Base-by-base conservation (phyloP, 2,329 filamentous ascomycete species). In the Neoscytalidium dimidiatum region DNA sequence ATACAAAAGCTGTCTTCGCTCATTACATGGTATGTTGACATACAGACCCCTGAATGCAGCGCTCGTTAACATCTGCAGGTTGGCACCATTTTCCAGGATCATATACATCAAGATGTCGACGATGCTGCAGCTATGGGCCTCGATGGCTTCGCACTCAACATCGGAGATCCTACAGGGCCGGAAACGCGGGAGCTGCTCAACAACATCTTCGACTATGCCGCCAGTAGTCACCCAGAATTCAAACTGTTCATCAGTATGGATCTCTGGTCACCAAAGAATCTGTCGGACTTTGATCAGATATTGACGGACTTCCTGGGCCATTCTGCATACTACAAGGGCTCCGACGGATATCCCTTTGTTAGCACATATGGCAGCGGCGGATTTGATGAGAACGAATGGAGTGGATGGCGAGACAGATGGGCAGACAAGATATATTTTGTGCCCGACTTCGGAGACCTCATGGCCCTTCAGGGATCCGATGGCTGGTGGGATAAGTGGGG, bases 391-490 rank as follows among this genome's bases (percentile, higher is more conserved):
- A 17, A 58, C n/a, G 35, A 19, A 17, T 58, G 53, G 53, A 44
- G 17, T 9, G 23, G 19, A 3, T 58, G 53, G 53, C 21, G 53
- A 0, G 38, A 58, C 1, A 31, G n/a, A 28, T 58, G 53, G 53
- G 53, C 53, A 3, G 43, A 23, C 6, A 48, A 58, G 14, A 58
- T 61, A 29, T 78, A 78, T 64, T 73, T 79, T n/a, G 63, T 78
- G 17, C 77, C 77, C 4, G 74, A 75, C 52, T 70, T 71, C 13
- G 69, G 52, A 4, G 58, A 58, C 1, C 63, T 71, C 31, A 60
- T 64, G 7, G 71, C 70, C 52, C 78, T 78, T 65, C 77, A 78
- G 56, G 69, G 66, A 38, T 65, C 71, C 51, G 68, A 72, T n/a
- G 52, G 67, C 2, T 76, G 72, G 67, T 73, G 73, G 66, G 61